phyloP scores from a whole-genome alignment of 2,329 filamentous ascomycete species.

The Sporothrix phasma region DNA sequence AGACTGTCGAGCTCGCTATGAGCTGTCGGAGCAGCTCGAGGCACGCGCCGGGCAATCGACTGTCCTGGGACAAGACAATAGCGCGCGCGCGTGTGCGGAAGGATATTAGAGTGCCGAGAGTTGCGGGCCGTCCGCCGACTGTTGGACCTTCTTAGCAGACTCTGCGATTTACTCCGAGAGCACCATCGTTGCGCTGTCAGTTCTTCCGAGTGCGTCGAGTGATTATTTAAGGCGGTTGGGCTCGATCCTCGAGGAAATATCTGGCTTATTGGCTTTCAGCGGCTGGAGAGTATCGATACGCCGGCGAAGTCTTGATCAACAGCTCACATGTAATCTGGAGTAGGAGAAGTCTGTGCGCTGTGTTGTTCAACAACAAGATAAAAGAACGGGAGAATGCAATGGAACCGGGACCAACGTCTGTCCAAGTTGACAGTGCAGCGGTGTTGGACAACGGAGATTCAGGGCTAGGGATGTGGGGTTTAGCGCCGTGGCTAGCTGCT shows the following conservation, averaged over 20 bases:
- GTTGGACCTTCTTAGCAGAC: not conserved
- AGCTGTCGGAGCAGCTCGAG: not conserved
- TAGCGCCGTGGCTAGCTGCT: constrained; percentile 1
- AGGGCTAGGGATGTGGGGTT: constrained; percentile 7
- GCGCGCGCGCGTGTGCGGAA: not conserved
- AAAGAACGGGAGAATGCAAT: not conserved
- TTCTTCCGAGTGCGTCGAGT: not conserved
- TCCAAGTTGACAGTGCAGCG: no score
- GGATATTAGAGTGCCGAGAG: not conserved
- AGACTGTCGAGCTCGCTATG: not conserved
- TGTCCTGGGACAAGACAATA: not conserved
- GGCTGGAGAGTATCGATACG: no score
- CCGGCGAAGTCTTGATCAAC: no score
- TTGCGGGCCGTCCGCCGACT: not conserved
- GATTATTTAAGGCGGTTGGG: not conserved
- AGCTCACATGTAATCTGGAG: no score
- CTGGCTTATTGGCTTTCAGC: not conserved
- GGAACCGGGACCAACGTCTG: no score
- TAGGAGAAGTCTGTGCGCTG: not conserved
- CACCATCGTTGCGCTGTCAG: not conserved
- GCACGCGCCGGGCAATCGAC: not conserved
- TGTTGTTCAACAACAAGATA: not conserved
- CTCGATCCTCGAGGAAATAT: not conserved
- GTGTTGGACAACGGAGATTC: not conserved
- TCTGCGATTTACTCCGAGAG: not conserved